Percentiles rank a stretch among this genome's conserved stretches.
Conservation (phyloP, 495 filamentous ascomycete species). For the Tuber borchii region DNA sequence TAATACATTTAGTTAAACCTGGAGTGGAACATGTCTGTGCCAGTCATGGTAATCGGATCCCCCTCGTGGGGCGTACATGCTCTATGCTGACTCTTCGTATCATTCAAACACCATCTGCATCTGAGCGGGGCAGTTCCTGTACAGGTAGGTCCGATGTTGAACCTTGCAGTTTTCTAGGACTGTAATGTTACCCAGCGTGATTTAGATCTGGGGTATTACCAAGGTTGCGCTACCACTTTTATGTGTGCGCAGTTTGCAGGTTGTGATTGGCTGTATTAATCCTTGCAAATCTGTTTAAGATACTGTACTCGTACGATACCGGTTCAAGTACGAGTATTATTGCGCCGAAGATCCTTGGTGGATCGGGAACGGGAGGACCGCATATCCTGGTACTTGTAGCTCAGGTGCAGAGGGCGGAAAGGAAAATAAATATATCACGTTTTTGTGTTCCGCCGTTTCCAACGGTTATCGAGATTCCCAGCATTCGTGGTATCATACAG, state of each 20-base stretch:
- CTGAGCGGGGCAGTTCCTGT: not conserved
- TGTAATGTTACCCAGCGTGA: not conserved
- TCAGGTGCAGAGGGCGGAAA: not conserved
- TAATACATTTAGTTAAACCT: not conserved
- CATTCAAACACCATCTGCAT: not conserved
- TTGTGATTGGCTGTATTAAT: not conserved
- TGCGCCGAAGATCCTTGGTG: not conserved
- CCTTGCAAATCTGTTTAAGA: not conserved
- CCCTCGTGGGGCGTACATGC: conserved; percentile 4
- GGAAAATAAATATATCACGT: not conserved
- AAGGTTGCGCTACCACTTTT: not conserved
- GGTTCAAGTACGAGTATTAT: no score
- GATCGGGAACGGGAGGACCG: not conserved
- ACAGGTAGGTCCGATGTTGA: not conserved
- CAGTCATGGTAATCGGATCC: not conserved
- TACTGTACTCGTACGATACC: no score
- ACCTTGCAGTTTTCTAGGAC: not conserved
- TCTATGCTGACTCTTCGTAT: not conserved
- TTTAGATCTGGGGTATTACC: not conserved
- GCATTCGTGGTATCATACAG: not conserved
- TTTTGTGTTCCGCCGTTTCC: not conserved
- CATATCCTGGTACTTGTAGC: not conserved
- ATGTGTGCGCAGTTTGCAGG: not conserved
- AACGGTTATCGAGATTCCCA: not conserved
- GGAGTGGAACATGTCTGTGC: conserved; percentile 3